Evolutionary conservation across 1,284 basidiomycete species (phyloP).

Genomic region (Ustilago crameri): DNA sequence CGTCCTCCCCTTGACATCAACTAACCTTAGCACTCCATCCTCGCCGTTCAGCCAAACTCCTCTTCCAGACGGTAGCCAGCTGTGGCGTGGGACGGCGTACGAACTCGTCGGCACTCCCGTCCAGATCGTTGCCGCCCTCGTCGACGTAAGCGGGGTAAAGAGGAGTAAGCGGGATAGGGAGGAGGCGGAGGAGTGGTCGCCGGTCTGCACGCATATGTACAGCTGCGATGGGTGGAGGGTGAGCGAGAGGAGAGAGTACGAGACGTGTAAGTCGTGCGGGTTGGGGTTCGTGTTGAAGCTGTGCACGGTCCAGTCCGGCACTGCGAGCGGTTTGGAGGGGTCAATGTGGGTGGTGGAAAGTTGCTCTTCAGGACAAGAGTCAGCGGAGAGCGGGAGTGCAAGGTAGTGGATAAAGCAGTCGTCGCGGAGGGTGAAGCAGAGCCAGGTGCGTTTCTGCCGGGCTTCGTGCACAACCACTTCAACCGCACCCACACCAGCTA

Average conservation of each 20-base stretch:
- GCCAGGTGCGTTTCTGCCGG: slow-evolving; percentile 40
- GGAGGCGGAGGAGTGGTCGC: slow-evolving; percentile 48
- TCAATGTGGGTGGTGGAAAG: slow-evolving; percentile 6
- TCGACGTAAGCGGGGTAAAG: slow-evolving; percentile 39
- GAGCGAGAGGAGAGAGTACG: slow-evolving; percentile 61
- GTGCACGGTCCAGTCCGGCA: slow-evolving; percentile 36
- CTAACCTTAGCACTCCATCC: slow-evolving; percentile 57
- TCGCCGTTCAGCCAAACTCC: slow-evolving; percentile 61
- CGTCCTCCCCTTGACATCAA: slow-evolving; percentile 51
- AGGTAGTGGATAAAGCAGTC: slow-evolving; percentile 59
- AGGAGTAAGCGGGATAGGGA: slow-evolving; percentile 52
- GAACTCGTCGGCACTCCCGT: slow-evolving; percentile 49
- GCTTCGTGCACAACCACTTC: slow-evolving; percentile 27
- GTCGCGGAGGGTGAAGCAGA: slow-evolving; percentile 56
- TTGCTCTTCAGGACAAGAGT: not conserved
- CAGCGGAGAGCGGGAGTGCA: slow-evolving; percentile 46
- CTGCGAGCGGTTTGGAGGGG: not conserved
- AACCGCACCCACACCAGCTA: slow-evolving; percentile 1
- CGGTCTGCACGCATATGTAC: slow-evolving; percentile 59
- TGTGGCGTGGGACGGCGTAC: slow-evolving; percentile 53
- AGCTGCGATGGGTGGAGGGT: slow-evolving; percentile 53
- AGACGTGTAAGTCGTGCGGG: slow-evolving; percentile 52
- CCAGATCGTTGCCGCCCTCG: slow-evolving; percentile 51
- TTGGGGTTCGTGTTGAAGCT: slow-evolving; percentile 62
- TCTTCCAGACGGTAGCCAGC: slow-evolving; percentile 51